Evolutionary conservation across 352 stramenopile genomes (phyloP), one percentile per base, ranked within the genome.

Genomic region (Phytophthora citrophthora): DNA sequence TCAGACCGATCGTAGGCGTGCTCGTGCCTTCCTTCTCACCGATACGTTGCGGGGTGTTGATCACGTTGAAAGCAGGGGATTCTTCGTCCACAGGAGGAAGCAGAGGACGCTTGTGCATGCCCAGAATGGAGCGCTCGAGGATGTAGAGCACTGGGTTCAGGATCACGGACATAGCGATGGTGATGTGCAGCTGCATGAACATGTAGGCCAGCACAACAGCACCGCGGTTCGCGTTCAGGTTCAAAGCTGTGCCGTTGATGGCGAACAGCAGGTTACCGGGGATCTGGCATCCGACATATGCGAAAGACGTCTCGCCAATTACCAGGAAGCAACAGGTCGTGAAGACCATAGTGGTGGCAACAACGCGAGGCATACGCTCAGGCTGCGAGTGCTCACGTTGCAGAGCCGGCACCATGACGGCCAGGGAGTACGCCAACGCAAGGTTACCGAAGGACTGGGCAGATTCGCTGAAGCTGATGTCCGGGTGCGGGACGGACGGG

Each of bases 101-200:
- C 0, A 68, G 5, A 36, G 72, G 68, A 51, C 71, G 77, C 61
- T 86, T 81, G 70, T 88, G 79, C 77, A 88, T 84, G 53, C 79
- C 79, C 44, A 88, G 55, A 62, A 88, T 57, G 3, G 63, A 67
- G 24, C 79, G 76, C 64, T 88, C 79, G 18, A 68, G 67, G 34
- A 88, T 83, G 61, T 86, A 85, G n/a, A 88, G 54, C 54, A 83
- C 77, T 9, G 79, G 79, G 47, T 83, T 81, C 39, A 88, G 44
- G 60, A 88, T 86, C 26, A 86, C 74, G 23, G 74, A 79, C 59
- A 86, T 78, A 4, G 77, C 79, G 56, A 88, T 86, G 46, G 75
- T 82, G 61, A 88, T 81, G 61, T 88, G 79, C 51, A 88, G 44
- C 61, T 86, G 79, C 79, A 88, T 88, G 69, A 82, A 86, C 59